Conservation (phyloP, 2,329 filamentous ascomycete genomes). For the Ophiostoma tasmaniense region DNA sequence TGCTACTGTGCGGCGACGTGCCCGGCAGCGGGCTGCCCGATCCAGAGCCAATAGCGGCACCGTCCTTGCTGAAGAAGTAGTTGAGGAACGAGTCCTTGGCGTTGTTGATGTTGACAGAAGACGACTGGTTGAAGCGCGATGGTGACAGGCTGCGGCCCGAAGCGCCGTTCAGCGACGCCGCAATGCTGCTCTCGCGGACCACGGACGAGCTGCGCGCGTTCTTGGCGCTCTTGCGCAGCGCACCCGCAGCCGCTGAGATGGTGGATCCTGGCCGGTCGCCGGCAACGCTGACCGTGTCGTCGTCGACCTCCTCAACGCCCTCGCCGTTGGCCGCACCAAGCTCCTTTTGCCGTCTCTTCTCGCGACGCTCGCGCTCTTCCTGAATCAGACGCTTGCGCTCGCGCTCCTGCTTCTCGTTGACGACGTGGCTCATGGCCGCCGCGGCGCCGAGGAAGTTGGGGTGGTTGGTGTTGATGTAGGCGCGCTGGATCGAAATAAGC, state of each 20-base stretch:
- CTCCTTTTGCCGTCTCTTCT: conserved; percentile 76
- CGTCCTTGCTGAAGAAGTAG: conserved; percentile 98
- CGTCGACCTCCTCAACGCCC: conserved; percentile 56
- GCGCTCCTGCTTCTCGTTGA: conserved; percentile 87
- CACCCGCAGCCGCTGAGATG: conserved; percentile 44
- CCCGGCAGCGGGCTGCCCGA: not conserved
- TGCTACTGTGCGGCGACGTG: conserved; percentile 26
- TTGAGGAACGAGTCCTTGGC: conserved; percentile 89
- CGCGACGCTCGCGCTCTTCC: conserved; percentile 79
- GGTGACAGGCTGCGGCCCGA: conserved; percentile 46
- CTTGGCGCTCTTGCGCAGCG: conserved; percentile 51
- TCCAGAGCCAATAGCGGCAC: conserved; percentile 26
- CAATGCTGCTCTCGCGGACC: conserved; percentile 60
- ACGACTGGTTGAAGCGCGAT: conserved; percentile 51
- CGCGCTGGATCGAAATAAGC: conserved; percentile 90
- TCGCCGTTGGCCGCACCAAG: conserved; percentile 61
- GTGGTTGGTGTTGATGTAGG: conserved; percentile 99
- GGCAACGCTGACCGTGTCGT: conserved; percentile 53
- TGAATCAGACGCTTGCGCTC: conserved; percentile 73
- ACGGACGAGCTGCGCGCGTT: conserved; percentile 71
- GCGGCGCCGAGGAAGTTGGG: conserved; percentile 96
- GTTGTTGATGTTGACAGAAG: conserved; percentile 38
- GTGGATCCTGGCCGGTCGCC: conserved; percentile 8
- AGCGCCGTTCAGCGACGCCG: conserved; percentile 57
- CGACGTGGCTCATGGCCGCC: conserved; percentile 94